Base-by-base conservation (phyloP, 805 yeast genomes). In the Naumovozyma castellii region DNA sequence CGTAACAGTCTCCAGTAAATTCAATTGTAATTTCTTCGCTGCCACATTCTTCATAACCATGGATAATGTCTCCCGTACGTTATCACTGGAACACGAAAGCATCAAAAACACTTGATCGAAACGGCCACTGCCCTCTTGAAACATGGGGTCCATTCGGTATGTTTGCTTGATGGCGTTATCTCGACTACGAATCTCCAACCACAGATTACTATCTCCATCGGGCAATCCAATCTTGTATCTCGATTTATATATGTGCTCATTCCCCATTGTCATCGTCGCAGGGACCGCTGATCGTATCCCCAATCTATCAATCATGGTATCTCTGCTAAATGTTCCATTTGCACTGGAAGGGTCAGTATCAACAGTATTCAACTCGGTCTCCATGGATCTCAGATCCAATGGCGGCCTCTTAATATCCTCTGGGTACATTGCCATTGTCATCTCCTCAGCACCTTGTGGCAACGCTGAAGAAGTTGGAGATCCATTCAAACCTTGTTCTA, bases 1-100 rank as follows among this genome's bases (percentile, higher is more conserved):
- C 0, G 56, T 51, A 2, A 51, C 49, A n/a, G 45, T 45, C 37
- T 58, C 63, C 17, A 58, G 17, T 18, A 57, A 36, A 37, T 58
- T 58, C 14, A 58, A 38, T 39, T 55, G 58, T 3, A 56, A 30
- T 16, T 45, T 45, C 4, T 40, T 29, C 4, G 57, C 56, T 6
- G 25, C 30, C 6, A 56, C 38, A 18, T 32, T 43, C 18, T 40
- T 35, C 20, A 39, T 40, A 4, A 44, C 37, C 2, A 43, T 13
- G 37, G 28, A 51, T 2, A 56, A 36, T 17, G 43, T 41, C 43
- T 57, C 62, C 27, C 27, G 9, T 9, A n/a, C 32, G 13, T 29
- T 29, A 8, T 29, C 32, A 6, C 13, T n/a, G 15, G 15, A 5
- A 12, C 15, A 12, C 14, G 13, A 33, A 19, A 51, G 28, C 5